Base-by-base conservation (phyloP, 1,284 basidiomycete genomes). In the Cryptococcus floricola region DNA sequence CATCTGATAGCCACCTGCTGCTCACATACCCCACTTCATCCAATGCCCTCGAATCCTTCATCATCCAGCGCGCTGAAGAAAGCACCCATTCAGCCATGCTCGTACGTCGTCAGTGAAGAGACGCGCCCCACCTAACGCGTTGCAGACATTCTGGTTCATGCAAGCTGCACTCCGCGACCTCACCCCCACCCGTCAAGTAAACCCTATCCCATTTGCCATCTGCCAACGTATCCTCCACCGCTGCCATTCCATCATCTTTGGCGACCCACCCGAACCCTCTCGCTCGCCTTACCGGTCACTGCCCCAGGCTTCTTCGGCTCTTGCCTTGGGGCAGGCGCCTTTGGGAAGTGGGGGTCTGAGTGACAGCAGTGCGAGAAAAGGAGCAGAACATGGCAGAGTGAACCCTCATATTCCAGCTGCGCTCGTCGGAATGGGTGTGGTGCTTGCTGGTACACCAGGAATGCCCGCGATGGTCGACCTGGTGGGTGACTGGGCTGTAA, bases 181-280 rank as follows among this genome's bases (percentile, higher is more conserved):
- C n/a, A 83, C 88, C 0, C 73, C 78, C 4, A 79, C 80, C 13
- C 80, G 81, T 42, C 81, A 85, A 9, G 75, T 77, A 45, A 83
- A 86, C 58, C 87, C 92, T 1, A 83, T 82, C 27, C 88, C 92
- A 0, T 98, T 98, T 77, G 80, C 85, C 56, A 88, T 96, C 62
- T 98, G 96, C 78, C 91, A 94, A 76, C 85, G 96, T 57, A 85
- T 94, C 49, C 81, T 97, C 61, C 91, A 93, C 72, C 84, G 85
- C 73, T 96, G 94, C 72, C 95, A 98, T 78, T 88, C 94, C 78
- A 93, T 98, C 73, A 94, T 99, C 68, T 99, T 97, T 74, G 86
- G 88, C 58, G 91, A 98, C 75, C 82, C 88, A 27, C 85, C 90
- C 8, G 80, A 84, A 31, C 83, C 86, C 12, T 77, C 79, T 23